Base-by-base conservation (phyloP, 78 protist species). In the Dictyostelium intermedium region DNA sequence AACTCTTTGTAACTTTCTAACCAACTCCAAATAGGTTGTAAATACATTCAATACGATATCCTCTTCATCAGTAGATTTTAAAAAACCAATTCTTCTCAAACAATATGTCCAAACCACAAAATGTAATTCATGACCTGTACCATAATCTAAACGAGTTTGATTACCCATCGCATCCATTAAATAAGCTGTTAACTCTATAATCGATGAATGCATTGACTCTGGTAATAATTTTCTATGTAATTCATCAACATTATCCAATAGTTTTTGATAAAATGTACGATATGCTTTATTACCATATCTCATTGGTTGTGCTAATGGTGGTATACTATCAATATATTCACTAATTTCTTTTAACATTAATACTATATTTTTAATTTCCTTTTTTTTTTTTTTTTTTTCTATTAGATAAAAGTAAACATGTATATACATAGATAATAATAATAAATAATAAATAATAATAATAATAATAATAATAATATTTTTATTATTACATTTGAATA, bases 111-210 rank as follows among this genome's bases (percentile, higher is more conserved):
- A 84, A 0, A 63, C 87, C 1, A 92, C 93, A 81, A 96, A 96
- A 16, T 91, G 27, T 8, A 95, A 60, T 83, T 99, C 99, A 66
- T 99, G 99, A 20, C 99, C 99, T 1, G 99, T 98, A 6, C 99
- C 99, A 60, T 99, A 99, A 96, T 99, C 99, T 9, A 99, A 92
- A 41, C 99, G 92, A n/a, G 74, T 53, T 20, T 32, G 25, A 78
- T 98, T 93, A 5, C 99, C 99, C 50, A 98, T 96, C 39, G 97
- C 45, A 20, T 80, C 97, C 0, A 35, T 1, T 16, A 98, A 41
- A 82, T 99, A 99, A 1, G 87, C 27, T 5, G 45, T 8, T n/a
- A 99, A 63, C 95, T 99, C 99, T 6, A 9, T 41, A 16, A 87
- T 85, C 45, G 91, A 41, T 20, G 9, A 27, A 43, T 72, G 92